phyloP scores from a whole-genome alignment of 2,329 filamentous ascomycete genomes.

The Talaromyces sp. region DNA sequence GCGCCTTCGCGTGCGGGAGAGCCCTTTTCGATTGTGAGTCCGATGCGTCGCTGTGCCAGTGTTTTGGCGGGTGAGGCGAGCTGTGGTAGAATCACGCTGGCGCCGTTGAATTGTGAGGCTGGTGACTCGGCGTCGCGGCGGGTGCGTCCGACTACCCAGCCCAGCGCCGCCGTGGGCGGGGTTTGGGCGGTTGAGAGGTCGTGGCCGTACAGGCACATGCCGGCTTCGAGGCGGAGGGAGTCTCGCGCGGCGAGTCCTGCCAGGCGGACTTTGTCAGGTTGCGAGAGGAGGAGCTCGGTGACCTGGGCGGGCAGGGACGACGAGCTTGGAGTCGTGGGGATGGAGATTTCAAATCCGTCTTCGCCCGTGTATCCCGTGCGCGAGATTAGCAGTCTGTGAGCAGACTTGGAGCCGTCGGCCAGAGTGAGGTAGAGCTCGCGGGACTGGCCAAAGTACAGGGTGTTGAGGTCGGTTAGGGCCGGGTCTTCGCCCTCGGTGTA shows the following conservation, averaged over 20 bases:
- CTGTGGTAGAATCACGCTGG: conserved; percentile 70
- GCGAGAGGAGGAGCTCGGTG: conserved; percentile 63
- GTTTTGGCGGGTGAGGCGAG: conserved; percentile 54
- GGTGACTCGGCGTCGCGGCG: conserved; percentile 50
- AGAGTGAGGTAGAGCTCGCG: conserved; percentile 62
- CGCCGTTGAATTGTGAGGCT: conserved; percentile 69
- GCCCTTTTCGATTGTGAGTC: conserved; percentile 70
- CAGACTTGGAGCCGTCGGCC: conserved; percentile 45
- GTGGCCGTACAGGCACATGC: conserved; percentile 99
- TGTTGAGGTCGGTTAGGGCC: conserved; percentile 52
- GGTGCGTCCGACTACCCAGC: conserved; percentile 81
- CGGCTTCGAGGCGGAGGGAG: conserved; percentile 87
- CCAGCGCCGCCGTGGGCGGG: conserved; percentile 60
- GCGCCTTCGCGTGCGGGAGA: conserved; percentile 87
- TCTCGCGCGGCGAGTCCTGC: conserved; percentile 89
- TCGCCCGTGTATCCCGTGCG: conserved; percentile 95
- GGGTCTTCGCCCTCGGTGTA: conserved; percentile 40
- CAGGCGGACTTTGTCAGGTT: conserved; percentile 64
- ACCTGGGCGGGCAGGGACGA: conserved; percentile 43
- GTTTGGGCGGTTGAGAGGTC: conserved; percentile 79
- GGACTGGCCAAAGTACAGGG: conserved; percentile 77
- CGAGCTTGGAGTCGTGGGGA: conserved; percentile 62
- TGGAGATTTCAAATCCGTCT: conserved; percentile 95
- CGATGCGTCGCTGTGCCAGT: conserved; percentile 69
- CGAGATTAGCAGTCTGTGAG: conserved; percentile 64